A percentile compares a stretch with the other conserved stretches of the same genome.
Evolutionary conservation across 805 yeast genomes (phyloP).

Genomic region (Teunomyces lycoperdinae): DNA sequence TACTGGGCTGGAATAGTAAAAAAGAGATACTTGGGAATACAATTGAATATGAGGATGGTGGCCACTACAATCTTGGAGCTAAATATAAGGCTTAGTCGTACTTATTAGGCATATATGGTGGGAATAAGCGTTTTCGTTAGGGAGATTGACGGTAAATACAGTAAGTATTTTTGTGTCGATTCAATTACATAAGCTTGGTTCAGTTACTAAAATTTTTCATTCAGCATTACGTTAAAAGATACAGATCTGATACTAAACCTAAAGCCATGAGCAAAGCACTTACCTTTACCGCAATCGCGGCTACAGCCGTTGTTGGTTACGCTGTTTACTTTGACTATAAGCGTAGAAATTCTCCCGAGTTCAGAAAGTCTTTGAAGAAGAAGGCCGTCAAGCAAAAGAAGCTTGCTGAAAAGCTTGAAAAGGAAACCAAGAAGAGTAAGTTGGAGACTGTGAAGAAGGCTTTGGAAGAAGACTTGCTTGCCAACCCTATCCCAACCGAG

Average conservation of each 20-base stretch:
- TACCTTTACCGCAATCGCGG: slow-evolving; percentile 42
- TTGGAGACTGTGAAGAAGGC: slow-evolving; percentile 59
- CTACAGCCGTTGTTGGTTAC: slow-evolving; percentile 65
- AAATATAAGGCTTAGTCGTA: no score
- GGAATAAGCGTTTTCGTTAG: no score
- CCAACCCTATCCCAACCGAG: slow-evolving; percentile 73
- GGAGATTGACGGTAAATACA: background rate
- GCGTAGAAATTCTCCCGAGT: slow-evolving; percentile 79
- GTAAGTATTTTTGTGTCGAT: background rate
- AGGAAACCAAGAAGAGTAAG: slow-evolving; percentile 58
- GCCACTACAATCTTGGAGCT: no score
- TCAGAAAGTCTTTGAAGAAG: slow-evolving; percentile 73
- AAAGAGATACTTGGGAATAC: no score
- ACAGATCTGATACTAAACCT: background rate
- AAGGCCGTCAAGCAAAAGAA: slow-evolving; percentile 61
- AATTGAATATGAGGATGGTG: no score
- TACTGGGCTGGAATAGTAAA: no score
- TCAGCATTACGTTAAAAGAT: background rate
- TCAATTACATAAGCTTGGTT: background rate
- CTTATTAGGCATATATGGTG: no score
- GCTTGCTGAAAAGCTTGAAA: slow-evolving; percentile 50
- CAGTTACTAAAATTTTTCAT: slow-evolving; percentile 1
- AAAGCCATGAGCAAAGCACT: slow-evolving; percentile 27
- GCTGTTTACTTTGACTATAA: slow-evolving; percentile 88
- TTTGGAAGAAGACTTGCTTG: slow-evolving; percentile 60